phyloP scores from a whole-genome alignment of 2,329 filamentous ascomycete genomes.

The Neofusicoccum parvum region DNA sequence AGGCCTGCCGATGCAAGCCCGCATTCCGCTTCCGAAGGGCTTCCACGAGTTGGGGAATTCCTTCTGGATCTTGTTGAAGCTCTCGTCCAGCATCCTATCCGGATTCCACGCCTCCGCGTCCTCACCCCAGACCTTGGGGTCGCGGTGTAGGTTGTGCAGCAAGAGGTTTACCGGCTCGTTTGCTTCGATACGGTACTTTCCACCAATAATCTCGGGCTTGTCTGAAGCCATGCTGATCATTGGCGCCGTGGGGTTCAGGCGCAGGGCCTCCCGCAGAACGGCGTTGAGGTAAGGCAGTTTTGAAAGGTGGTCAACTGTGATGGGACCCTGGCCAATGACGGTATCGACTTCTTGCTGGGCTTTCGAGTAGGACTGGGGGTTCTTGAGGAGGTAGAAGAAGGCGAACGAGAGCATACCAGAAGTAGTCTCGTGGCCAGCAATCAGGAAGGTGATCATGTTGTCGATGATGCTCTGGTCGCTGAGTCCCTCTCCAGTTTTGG shows the following conservation, averaged over 20 bases:
- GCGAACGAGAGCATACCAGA: conserved; percentile 43
- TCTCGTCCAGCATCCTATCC: conserved; percentile 51
- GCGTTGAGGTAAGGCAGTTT: conserved; percentile 59
- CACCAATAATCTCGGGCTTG: conserved; percentile 36
- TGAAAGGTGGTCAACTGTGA: conserved; percentile 53
- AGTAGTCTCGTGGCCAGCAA: conserved; percentile 51
- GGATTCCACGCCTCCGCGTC: conserved; percentile 49
- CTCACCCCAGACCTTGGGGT: conserved; percentile 47
- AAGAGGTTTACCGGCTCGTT: conserved; percentile 36
- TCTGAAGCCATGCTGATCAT: conserved; percentile 46
- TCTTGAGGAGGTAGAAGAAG: conserved; percentile 56
- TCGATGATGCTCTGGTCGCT: conserved; percentile 64
- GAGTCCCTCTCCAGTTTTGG: conserved; percentile 61
- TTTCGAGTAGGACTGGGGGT: conserved; percentile 50
- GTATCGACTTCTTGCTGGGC: conserved; percentile 59
- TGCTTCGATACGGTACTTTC: conserved; percentile 41
- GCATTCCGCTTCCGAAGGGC: conserved; percentile 57
- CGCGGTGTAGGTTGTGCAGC: conserved; percentile 42
- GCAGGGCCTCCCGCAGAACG: conserved; percentile 57
- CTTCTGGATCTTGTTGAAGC: conserved; percentile 42
- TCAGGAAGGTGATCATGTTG: conserved; percentile 70
- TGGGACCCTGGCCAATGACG: conserved; percentile 50
- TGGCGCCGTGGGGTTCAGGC: conserved; percentile 57
- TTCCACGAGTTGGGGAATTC: conserved; percentile 50
- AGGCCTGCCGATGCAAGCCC: conserved; percentile 56